Conservation (phyloP, 192 early-diverging fungal species). For the Diversispora eburnea region DNA sequence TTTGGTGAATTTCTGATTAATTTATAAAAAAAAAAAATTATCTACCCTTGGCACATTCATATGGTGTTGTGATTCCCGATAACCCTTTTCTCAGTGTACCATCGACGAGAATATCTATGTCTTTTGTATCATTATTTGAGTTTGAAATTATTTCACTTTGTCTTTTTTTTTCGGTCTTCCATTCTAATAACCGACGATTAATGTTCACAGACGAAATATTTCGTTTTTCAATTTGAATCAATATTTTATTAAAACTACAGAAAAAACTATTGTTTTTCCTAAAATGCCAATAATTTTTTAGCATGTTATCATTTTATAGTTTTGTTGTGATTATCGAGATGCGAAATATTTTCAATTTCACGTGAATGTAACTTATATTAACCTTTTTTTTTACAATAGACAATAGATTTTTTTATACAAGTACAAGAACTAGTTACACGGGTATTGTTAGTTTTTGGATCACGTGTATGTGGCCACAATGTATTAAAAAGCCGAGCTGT, state of each 20-base stretch:
- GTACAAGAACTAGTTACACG: no score
- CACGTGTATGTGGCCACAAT: no score
- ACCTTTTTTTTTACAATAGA: no score
- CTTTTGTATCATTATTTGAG: constrained; percentile 15
- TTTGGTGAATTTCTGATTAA: background rate
- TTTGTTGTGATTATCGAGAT: no score
- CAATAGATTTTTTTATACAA: no score
- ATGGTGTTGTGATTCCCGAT: constrained; percentile 38
- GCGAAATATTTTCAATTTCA: no score
- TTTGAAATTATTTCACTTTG: background rate
- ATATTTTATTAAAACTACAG: background rate
- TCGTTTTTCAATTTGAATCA: background rate
- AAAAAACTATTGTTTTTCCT: background rate
- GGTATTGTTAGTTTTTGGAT: no score
- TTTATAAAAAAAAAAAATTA: background rate
- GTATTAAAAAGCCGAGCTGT: no score
- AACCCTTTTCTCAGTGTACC: constrained; percentile 29
- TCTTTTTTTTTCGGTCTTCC: constrained; percentile 5
- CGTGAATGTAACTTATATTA: no score
- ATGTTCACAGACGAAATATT: background rate
- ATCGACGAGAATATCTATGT: constrained; percentile 31
- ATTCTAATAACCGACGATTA: background rate
- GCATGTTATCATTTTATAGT: no score
- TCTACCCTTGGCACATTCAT: constrained; percentile 52
- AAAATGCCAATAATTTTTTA: no score